Percentiles rank a stretch among this genome's conserved stretches.
These are phyloP conservation scores for Pharnaceum exiguum DNA, from an alignment of 148 eudicot genomes.

Conservation along the genomic window DNA sequence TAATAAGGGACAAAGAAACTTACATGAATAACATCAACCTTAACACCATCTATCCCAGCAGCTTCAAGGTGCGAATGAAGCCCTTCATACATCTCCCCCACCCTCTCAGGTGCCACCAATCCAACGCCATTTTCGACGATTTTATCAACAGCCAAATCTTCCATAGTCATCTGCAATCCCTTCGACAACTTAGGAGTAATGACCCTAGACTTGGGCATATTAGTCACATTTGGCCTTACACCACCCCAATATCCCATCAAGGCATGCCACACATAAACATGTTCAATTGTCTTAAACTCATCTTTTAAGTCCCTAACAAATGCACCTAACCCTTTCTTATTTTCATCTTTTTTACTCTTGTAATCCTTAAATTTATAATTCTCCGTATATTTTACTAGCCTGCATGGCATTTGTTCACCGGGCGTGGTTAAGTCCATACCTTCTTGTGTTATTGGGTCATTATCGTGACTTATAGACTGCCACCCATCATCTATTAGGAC, in stretches of 20 bases:
- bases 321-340: slow-evolving; percentile 59
- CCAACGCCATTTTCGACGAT: slow-evolving; percentile 80
- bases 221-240: slow-evolving; percentile 43
- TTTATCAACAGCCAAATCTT: slow-evolving; percentile 79
- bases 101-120: slow-evolving; percentile 62
- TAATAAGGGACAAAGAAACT: slow-evolving; percentile 16
- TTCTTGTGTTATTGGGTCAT: slow-evolving; percentile 42
- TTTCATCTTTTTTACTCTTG: slow-evolving; percentile 24
- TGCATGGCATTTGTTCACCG: slow-evolving; percentile 80
- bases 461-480: slow-evolving; percentile 69
- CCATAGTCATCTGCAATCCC: slow-evolving; percentile 65
- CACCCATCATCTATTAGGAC: slow-evolving; percentile 79
- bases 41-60: slow-evolving; percentile 78
- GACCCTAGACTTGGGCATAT: slow-evolving; percentile 38
- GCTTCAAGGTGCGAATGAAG: slow-evolving; percentile 57
- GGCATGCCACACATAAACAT: slow-evolving; percentile 86
- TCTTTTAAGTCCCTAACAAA: slow-evolving; percentile 63
- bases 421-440: slow-evolving; percentile 64
- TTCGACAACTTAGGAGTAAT: slow-evolving; percentile 49
- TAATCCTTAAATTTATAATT: slow-evolving; percentile 72
- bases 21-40: slow-evolving; percentile 83
- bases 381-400: slow-evolving; percentile 47
- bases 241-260: slow-evolving; percentile 86
- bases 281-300: slow-evolving; percentile 44
- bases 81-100: slow-evolving; percentile 57